These are phyloP conservation scores for Haplosporangium gracile DNA, from an alignment of 192 early-diverging fungal genomes.

Conservation along the genomic window DNA sequence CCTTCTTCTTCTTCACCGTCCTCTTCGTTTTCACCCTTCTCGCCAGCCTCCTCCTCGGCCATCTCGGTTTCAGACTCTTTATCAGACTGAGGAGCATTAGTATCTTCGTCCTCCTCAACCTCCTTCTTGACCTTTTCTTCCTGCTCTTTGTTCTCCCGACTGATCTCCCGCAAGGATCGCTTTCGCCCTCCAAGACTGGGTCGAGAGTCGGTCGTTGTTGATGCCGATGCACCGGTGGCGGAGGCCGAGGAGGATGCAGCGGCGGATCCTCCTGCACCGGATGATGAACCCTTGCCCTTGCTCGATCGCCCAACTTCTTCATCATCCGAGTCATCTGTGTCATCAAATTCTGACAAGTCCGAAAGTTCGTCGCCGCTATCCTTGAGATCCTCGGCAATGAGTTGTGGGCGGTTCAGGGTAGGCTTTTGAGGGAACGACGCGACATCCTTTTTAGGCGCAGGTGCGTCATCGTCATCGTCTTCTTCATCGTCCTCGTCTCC, in stretches of 20 bases:
- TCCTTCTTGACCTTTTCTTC: conserved; percentile 11
- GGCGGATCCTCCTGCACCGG: not conserved
- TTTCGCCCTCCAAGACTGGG: conserved; percentile 18
- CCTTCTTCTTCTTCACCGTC: conserved; percentile 40
- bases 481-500: conserved; percentile 26
- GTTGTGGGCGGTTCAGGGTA: conserved; percentile 38
- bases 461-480: not conserved
- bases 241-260: not conserved
- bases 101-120: conserved; percentile 3
- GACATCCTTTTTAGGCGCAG: conserved; percentile 9
- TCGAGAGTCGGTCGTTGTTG: not conserved
- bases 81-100: conserved; percentile 13
- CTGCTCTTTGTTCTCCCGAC: conserved; percentile 19
- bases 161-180: conserved; percentile 24
- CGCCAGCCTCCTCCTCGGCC: conserved; percentile 29
- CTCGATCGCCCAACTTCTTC: conserved; percentile 17
- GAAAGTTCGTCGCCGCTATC: conserved; percentile 54
- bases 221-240: not conserved
- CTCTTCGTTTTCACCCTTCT: conserved; percentile 28
- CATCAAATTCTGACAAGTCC: conserved; percentile 51
- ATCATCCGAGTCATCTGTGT: conserved; percentile 52
- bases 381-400: conserved; percentile 48
- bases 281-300: not conserved
- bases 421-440: conserved; percentile 26
- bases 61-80: conserved; percentile 39